These are phyloP conservation scores for Alternaria triticimaculans DNA, from an alignment of 2,329 filamentous ascomycete species.

Conservation along the genomic window DNA sequence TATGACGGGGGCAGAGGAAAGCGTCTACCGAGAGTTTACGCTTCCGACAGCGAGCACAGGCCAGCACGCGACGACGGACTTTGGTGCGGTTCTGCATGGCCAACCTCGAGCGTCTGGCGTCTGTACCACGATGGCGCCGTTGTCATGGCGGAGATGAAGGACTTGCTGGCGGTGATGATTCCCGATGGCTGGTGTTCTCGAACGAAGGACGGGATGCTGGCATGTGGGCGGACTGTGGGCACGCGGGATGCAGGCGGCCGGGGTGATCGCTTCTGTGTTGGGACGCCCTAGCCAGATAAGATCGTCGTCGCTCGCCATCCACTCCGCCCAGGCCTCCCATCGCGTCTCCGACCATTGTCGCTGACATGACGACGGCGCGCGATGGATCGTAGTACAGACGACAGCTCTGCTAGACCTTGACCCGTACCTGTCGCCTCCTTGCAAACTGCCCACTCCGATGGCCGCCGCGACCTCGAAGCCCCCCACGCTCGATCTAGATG, in stretches of 20 bases:
- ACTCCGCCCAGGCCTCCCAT: slow-evolving; percentile 6
- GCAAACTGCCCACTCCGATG: slow-evolving; percentile 15
- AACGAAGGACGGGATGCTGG: slow-evolving; percentile 7
- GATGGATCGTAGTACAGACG: background rate
- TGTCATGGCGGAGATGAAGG: slow-evolving; percentile 29
- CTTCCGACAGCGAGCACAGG: slow-evolving; percentile 46
- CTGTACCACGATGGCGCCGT: slow-evolving; percentile 17
- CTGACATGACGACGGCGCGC: background rate
- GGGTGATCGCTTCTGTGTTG: slow-evolving; percentile 19
- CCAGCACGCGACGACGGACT: slow-evolving; percentile 45
- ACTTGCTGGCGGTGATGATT: slow-evolving; percentile 9
- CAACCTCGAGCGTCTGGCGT: slow-evolving; percentile 18
- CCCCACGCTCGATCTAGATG: slow-evolving; percentile 27
- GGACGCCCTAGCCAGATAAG: slow-evolving; percentile 26
- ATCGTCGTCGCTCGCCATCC: slow-evolving; percentile 12
- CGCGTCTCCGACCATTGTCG: slow-evolving; percentile 2
- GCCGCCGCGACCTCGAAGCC: slow-evolving; percentile 17
- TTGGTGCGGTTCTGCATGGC: slow-evolving; percentile 44
- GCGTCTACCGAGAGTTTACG: slow-evolving; percentile 43
- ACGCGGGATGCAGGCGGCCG: slow-evolving; percentile 17
- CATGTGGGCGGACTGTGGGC: slow-evolving; percentile 5
- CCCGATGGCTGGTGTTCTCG: slow-evolving; percentile 16
- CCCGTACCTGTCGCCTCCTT: background rate
- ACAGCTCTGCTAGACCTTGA: slow-evolving; percentile 1
- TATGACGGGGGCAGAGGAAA: slow-evolving; percentile 1